A percentile compares a stretch with the other conserved stretches of the same genome.
Conservation (phyloP, 208 protist species). For the Wallacemonas rigidus region DNA sequence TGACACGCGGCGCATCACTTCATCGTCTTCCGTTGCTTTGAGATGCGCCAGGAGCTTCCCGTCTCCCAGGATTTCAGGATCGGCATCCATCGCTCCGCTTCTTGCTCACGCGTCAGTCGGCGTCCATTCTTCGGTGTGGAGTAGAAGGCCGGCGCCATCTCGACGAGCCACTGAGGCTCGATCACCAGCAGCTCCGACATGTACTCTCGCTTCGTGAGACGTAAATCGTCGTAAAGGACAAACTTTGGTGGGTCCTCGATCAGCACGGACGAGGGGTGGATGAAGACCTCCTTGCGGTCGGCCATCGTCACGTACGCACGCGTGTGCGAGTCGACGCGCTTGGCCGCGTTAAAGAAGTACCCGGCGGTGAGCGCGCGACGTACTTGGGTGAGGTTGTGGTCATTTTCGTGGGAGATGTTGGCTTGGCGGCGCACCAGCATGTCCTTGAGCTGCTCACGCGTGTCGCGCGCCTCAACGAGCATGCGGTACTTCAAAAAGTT, state of each 20-base stretch:
- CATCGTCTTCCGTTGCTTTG: conserved; percentile 53
- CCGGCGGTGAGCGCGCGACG: conserved; percentile 96
- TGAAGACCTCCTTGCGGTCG: conserved; percentile 89
- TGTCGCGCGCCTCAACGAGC: conserved; percentile 95
- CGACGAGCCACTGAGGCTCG: conserved; percentile 93
- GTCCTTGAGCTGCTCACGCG: conserved; percentile 95
- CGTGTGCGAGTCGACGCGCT: conserved; percentile 80
- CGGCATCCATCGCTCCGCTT: conserved; percentile 82
- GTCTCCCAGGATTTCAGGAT: conserved; percentile 88
- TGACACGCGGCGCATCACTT: conserved; percentile 26
- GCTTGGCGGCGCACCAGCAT: conserved; percentile 96
- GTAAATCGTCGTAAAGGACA: conserved; percentile 98
- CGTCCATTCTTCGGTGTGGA: conserved; percentile 55
- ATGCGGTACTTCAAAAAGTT: conserved; percentile 98
- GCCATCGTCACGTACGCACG: conserved; percentile 82
- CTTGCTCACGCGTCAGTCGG: conserved; percentile 77
- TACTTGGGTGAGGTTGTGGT: conserved; percentile 87
- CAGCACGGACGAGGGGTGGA: conserved; percentile 87
- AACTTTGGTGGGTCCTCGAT: conserved; percentile 92
- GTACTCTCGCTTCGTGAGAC: conserved; percentile 97
- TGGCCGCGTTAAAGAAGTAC: conserved; percentile 98
- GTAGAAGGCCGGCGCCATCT: conserved; percentile 95
- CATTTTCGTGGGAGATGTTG: conserved; percentile 93
- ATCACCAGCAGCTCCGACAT: conserved; percentile 95
- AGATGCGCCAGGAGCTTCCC: conserved; percentile 90